phyloP scores from a whole-genome alignment of 352 stramenopile genomes.

The Thalassiosira hispida region DNA sequence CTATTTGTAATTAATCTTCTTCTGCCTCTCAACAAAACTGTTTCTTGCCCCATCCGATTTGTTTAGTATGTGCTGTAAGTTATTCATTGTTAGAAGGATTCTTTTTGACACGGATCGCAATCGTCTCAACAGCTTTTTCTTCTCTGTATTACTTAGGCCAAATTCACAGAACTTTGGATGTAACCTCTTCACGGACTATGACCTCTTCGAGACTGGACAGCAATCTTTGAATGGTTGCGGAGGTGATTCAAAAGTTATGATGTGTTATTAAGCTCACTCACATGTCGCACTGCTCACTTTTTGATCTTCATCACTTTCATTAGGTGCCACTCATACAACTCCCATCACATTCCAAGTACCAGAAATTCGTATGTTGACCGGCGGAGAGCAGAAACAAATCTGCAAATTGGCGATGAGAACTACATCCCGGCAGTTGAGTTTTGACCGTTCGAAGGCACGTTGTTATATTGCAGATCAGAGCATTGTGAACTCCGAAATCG shows the following conservation, averaged over 20 bases:
- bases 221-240: slow-evolving; percentile 29
- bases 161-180: slow-evolving; percentile 43
- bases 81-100: too few species aligned
- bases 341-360: slow-evolving; percentile 45
- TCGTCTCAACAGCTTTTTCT: neutral
- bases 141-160: slow-evolving; percentile 15
- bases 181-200: slow-evolving; percentile 35
- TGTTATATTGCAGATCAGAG: slow-evolving; percentile 44
- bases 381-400: slow-evolving; percentile 55
- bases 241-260: slow-evolving; percentile 7
- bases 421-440: slow-evolving; percentile 25
- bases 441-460: slow-evolving; percentile 30
- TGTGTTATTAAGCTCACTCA: too few species aligned
- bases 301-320: neutral
- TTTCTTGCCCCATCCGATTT: too few species aligned
- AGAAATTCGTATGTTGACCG: slow-evolving; percentile 41
- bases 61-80: too few species aligned
- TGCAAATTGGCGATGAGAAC: slow-evolving; percentile 49
- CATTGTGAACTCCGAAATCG: slow-evolving; percentile 37
- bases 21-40: too few species aligned
- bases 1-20: too few species aligned
- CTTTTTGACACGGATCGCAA: too few species aligned
- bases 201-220: slow-evolving; percentile 25
- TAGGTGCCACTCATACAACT: slow-evolving; percentile 12
- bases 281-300: neutral